Percentiles rank a stretch among this genome's conserved stretches.
Evolutionary conservation across 2,329 filamentous ascomycete genomes (phyloP).

Genomic region (Acephala macrosclerotiorum): DNA sequence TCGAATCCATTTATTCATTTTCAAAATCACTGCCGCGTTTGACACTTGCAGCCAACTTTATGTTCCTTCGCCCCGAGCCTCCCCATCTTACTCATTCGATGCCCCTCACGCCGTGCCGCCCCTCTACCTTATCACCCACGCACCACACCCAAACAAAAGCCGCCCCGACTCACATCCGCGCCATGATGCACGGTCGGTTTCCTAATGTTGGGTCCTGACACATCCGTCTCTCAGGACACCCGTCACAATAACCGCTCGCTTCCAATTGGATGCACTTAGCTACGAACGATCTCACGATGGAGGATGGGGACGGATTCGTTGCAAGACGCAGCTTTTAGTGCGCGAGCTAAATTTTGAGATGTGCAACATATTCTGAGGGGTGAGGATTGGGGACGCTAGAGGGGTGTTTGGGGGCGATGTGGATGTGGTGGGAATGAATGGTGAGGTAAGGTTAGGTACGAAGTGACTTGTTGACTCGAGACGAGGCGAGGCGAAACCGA

Average conservation of each 20-base stretch:
- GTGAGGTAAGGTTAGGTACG: conserved; percentile 6
- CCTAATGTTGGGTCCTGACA: neutral
- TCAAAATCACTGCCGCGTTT: conserved; percentile 2
- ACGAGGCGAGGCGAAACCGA: conserved; percentile 1
- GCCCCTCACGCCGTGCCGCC: neutral
- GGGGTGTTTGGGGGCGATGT: no score
- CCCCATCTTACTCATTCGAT: neutral
- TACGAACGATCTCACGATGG: neutral
- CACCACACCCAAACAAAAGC: neutral
- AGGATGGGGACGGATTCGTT: neutral
- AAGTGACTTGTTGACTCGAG: neutral
- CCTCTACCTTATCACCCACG: conserved; percentile 1
- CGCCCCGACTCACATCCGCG: neutral
- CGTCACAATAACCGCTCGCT: neutral
- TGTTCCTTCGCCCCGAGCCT: neutral
- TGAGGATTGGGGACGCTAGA: no score
- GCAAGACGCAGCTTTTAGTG: conserved; percentile 14
- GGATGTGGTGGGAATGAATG: no score
- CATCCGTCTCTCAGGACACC: conserved; percentile 6
- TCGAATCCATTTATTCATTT: neutral
- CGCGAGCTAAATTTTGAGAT: conserved; percentile 19
- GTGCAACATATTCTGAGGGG: conserved; percentile 10
- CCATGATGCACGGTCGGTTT: neutral
- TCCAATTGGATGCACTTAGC: neutral
- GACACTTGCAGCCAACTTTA: neutral